Evolutionary conservation across 768 basidiomycete genomes (phyloP).

Genomic region (Lyophyllum shimeji): DNA sequence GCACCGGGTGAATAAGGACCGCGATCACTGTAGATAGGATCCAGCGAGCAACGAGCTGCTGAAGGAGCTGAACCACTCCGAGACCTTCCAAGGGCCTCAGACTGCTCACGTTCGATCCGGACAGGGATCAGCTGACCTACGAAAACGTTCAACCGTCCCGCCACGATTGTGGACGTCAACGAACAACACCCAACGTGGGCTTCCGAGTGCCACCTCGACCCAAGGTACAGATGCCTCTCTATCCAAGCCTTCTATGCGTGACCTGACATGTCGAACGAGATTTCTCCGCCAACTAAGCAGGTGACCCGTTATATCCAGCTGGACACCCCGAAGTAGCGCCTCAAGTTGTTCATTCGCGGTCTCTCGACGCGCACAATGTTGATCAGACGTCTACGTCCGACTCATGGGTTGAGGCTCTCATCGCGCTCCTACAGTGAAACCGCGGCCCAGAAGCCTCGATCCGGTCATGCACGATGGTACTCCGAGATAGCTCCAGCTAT

Average conservation of each 20-base stretch:
- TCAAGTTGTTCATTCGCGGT: not conserved
- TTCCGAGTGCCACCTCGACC: not conserved
- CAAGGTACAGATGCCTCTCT: not conserved
- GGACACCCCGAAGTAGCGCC: slow-evolving; percentile 5
- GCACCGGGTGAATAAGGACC: not conserved
- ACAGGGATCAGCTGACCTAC: not conserved
- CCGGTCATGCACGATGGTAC: slow-evolving; percentile 67
- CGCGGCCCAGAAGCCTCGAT: slow-evolving; percentile 27
- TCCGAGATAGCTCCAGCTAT: slow-evolving; percentile 69
- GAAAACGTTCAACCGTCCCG: not conserved
- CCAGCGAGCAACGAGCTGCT: not conserved
- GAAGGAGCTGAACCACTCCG: not conserved
- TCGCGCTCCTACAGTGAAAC: slow-evolving; percentile 17
- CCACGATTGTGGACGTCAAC: not conserved
- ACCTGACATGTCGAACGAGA: slow-evolving; percentile 8
- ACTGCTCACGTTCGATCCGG: not conserved
- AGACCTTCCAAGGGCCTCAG: not conserved
- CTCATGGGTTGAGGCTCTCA: slow-evolving; percentile 6
- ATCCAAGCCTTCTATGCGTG: not conserved
- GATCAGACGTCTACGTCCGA: slow-evolving; percentile 15
- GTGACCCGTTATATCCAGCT: slow-evolving; percentile 9
- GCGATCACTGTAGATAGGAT: not conserved
- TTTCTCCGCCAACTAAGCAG: slow-evolving; percentile 11
- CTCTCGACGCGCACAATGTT: slow-evolving; percentile 11
- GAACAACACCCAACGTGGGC: not conserved